Evolutionary conservation across 2,329 filamentous ascomycete genomes (phyloP).

Genomic region (Botryosphaeria agaves): DNA sequence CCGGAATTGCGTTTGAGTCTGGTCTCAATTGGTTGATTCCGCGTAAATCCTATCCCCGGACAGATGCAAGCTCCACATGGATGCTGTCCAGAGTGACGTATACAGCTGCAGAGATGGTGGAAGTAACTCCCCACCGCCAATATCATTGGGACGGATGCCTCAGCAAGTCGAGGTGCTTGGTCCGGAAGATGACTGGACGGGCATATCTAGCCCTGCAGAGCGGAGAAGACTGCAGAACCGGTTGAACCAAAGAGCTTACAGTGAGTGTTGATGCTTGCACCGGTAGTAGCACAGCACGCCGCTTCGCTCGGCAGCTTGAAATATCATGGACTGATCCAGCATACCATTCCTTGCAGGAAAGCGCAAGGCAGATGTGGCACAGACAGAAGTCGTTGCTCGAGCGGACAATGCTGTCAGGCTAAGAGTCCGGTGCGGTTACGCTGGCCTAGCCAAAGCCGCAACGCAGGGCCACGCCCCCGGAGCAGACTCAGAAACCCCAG

Average conservation of each 20-base stretch:
- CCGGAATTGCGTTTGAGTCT: background rate
- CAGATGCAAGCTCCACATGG: background rate
- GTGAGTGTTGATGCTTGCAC: background rate
- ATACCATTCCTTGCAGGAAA: background rate
- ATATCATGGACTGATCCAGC: background rate
- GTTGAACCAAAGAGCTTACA: constrained; percentile 13
- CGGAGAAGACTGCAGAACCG: constrained; percentile 14
- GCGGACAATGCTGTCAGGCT: background rate
- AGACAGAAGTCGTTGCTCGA: background rate
- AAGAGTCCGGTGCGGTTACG: background rate
- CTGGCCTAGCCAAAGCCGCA: background rate
- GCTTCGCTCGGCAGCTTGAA: background rate
- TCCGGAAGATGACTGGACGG: constrained; percentile 13
- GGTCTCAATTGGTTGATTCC: background rate
- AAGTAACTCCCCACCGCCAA: background rate
- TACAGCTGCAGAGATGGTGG: background rate
- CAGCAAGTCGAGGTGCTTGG: background rate
- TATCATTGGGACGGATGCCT: background rate
- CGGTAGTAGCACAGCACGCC: background rate
- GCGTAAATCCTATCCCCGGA: background rate
- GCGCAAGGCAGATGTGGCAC: background rate
- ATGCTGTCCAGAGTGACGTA: background rate
- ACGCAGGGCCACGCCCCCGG: background rate
- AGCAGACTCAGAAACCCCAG: background rate
- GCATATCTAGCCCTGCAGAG: constrained; percentile 13